Conservation (phyloP, 441 rosid genomes). For the Adansonia grandidieri region DNA sequence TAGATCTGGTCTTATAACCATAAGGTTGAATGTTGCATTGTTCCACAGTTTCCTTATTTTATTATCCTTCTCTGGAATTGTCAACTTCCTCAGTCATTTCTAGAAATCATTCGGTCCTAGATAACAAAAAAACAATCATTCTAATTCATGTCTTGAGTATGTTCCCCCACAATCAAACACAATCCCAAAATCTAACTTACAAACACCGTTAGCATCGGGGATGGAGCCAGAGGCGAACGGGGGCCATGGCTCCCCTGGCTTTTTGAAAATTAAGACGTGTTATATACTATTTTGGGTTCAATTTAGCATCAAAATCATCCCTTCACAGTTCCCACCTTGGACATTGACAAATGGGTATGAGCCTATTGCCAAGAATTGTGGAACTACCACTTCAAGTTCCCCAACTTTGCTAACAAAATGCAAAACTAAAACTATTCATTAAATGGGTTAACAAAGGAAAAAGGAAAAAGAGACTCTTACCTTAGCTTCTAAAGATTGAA, state of each 20-base stretch:
- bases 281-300: too few species aligned
- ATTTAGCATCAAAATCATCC: not conserved
- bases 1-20: not conserved
- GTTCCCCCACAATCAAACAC: not conserved
- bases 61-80: not conserved
- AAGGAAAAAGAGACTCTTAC: conserved; percentile 38
- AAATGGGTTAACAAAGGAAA: not conserved
- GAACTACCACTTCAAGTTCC: not conserved
- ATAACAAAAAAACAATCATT: not conserved
- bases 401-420: not conserved
- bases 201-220: not conserved
- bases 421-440: not conserved
- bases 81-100: not conserved
- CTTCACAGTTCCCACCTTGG: conserved; percentile 12
- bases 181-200: not conserved
- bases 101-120: not conserved
- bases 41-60: not conserved
- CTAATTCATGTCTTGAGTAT: not conserved
- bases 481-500: conserved; percentile 64
- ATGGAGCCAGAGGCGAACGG: too few species aligned
- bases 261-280: too few species aligned
- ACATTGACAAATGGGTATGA: not conserved
- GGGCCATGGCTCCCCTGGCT: too few species aligned
- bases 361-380: not conserved
- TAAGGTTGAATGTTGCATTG: not conserved